These are phyloP conservation scores for Microsporum ferrugineum DNA, from an alignment of 2,329 filamentous ascomycete species.

Conservation along the genomic window DNA sequence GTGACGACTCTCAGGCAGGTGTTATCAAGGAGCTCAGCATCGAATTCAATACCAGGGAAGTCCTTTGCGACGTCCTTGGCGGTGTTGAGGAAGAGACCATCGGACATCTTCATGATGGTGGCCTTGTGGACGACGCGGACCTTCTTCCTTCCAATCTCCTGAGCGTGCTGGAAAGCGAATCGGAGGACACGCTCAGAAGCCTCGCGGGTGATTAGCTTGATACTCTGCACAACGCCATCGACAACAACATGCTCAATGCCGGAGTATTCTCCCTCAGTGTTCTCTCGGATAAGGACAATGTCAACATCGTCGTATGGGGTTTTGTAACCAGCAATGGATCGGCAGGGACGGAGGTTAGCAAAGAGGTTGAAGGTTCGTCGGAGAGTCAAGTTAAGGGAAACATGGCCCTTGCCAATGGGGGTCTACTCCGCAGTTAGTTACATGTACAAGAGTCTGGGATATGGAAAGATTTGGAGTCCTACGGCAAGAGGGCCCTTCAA, in stretches of 20 bases:
- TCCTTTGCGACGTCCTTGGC: slow-evolving; percentile 83
- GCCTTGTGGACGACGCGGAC: slow-evolving; percentile 98
- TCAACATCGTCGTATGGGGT: slow-evolving; percentile 96
- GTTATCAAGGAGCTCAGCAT: slow-evolving; percentile 97
- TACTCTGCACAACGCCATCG: slow-evolving; percentile 95
- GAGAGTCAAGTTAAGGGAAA: slow-evolving; percentile 96
- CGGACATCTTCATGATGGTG: slow-evolving; percentile 99
- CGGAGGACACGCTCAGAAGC: slow-evolving; percentile 91
- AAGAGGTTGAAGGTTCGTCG: slow-evolving; percentile 99
- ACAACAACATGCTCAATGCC: slow-evolving; percentile 98
- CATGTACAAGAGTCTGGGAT: not conserved
- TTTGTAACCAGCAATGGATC: slow-evolving; percentile 94
- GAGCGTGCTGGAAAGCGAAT: slow-evolving; percentile 96
- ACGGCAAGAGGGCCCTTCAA: slow-evolving; percentile 95
- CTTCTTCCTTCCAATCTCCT: slow-evolving; percentile 88
- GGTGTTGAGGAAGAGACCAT: slow-evolving; percentile 90
- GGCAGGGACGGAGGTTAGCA: slow-evolving; percentile 96
- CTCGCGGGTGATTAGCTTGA: slow-evolving; percentile 96
- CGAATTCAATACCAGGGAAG: slow-evolving; percentile 91
- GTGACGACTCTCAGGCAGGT: slow-evolving; percentile 98
- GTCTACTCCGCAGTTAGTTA: slow-evolving; percentile 44
- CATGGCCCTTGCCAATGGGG: slow-evolving; percentile 95
- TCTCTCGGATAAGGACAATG: slow-evolving; percentile 96
- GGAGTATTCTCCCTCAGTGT: slow-evolving; percentile 99
- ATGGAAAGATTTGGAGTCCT: slow-evolving; percentile 28